Evolutionary conservation across 1,284 basidiomycete species (phyloP).

Genomic region (Rhodotorula sp.): DNA sequence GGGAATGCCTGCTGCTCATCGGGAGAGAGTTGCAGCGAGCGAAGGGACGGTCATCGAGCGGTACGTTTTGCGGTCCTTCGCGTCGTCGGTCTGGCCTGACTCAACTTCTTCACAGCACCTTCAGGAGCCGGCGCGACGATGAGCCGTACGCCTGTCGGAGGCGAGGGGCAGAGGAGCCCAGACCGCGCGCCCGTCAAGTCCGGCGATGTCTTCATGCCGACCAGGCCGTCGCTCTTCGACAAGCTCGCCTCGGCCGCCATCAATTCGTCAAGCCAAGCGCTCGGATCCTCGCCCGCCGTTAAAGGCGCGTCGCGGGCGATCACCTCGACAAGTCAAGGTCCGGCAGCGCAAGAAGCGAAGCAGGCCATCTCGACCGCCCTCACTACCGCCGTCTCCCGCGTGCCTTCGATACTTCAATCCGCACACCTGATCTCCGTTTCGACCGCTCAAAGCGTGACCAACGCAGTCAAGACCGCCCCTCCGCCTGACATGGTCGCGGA

Average conservation of each 20-base stretch:
- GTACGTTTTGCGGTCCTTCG: constrained; percentile 14
- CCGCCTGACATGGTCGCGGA: constrained; percentile 1
- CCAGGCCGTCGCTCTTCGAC: constrained; percentile 36
- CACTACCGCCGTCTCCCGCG: constrained; percentile 20
- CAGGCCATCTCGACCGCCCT: constrained; percentile 28
- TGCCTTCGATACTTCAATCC: constrained; percentile 41
- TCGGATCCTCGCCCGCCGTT: background rate
- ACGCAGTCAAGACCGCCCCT: background rate
- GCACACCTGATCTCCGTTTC: background rate
- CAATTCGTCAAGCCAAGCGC: background rate
- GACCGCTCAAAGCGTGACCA: background rate
- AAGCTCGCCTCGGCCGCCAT: constrained; percentile 22
- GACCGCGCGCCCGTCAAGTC: constrained; percentile 15
- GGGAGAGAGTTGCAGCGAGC: constrained; percentile 63
- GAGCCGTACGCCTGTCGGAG: background rate
- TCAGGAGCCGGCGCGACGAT: background rate
- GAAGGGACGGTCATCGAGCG: constrained; percentile 24
- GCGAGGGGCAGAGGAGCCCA: background rate
- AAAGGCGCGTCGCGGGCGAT: background rate
- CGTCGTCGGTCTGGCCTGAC: background rate
- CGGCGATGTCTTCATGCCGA: constrained; percentile 39
- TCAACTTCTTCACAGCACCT: background rate
- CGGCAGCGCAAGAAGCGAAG: background rate
- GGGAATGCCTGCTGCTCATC: constrained; percentile 62
- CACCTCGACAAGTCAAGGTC: background rate